Conservation (phyloP, 352 stramenopile genomes). For the Phytophthora citricola region DNA sequence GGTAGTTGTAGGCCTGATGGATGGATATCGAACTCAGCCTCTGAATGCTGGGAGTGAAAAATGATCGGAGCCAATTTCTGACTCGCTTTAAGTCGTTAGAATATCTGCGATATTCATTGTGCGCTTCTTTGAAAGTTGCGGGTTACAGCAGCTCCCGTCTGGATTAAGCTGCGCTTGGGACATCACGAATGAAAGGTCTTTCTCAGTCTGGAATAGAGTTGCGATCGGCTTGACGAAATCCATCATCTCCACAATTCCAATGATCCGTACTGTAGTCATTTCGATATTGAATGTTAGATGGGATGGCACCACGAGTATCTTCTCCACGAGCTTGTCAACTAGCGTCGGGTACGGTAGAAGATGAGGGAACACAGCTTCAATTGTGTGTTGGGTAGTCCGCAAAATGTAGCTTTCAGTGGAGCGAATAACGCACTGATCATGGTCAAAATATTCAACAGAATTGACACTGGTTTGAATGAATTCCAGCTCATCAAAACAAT, state of each 20-base stretch:
- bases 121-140: neutral
- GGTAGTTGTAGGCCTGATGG: too few species aligned
- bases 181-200: slow-evolving; percentile 21
- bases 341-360: neutral
- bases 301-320: slow-evolving; percentile 8
- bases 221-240: slow-evolving; percentile 12
- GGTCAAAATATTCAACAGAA: slow-evolving; percentile 4
- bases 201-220: neutral
- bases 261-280: slow-evolving; percentile 1
- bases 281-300: slow-evolving; percentile 17
- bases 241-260: slow-evolving; percentile 13
- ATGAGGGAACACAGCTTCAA: slow-evolving; percentile 26
- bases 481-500: slow-evolving; percentile 25
- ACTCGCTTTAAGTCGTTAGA: slow-evolving; percentile 2
- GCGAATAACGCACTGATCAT: slow-evolving; percentile 9
- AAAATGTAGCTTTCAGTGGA: slow-evolving; percentile 26
- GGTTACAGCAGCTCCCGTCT: neutral
- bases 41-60: too few species aligned
- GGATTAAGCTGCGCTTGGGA: slow-evolving; percentile 5
- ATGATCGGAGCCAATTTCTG: too few species aligned
- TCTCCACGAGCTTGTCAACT: slow-evolving; percentile 9
- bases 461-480: slow-evolving; percentile 21
- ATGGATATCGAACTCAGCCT: too few species aligned
- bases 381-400: slow-evolving; percentile 14
- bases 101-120: slow-evolving; percentile 21